These are phyloP conservation scores for Apiotrichum laibachii DNA, from an alignment of 1,284 basidiomycete species.

Conservation along the genomic window DNA sequence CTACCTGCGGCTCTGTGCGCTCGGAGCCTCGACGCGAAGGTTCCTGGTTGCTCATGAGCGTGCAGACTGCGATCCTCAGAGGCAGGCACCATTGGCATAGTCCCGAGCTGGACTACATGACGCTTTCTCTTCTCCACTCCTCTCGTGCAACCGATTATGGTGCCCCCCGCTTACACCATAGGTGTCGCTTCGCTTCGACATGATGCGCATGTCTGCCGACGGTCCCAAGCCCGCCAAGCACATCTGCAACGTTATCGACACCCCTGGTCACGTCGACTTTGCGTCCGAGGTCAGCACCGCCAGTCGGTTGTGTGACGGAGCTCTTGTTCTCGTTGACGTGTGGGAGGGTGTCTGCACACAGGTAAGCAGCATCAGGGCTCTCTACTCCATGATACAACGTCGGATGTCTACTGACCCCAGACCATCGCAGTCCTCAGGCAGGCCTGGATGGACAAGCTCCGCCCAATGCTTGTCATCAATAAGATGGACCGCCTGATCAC, in stretches of 20 bases:
- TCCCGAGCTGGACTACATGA: too few relatives aligned
- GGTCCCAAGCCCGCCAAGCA: slow-evolving; percentile 40
- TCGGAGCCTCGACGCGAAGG: too few relatives aligned
- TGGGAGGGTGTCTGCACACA: slow-evolving; percentile 99
- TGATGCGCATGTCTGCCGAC: slow-evolving; percentile 59
- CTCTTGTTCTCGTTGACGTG: slow-evolving; percentile 93
- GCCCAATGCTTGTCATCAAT: slow-evolving; percentile 93
- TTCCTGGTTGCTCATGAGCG: background rate
- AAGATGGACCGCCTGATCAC: slow-evolving; percentile 94
- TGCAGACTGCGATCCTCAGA: too few relatives aligned
- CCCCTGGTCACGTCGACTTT: slow-evolving; percentile 98
- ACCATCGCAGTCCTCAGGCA: slow-evolving; percentile 93
- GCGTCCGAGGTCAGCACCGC: slow-evolving; percentile 95
- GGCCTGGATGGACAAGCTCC: slow-evolving; percentile 86
- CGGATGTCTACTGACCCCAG: slow-evolving; percentile 53
- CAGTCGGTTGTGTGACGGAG: slow-evolving; percentile 89
- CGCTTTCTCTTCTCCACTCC: background rate
- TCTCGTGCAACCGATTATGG: background rate
- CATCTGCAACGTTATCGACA: slow-evolving; percentile 85
- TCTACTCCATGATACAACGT: too few relatives aligned
- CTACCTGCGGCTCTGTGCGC: too few relatives aligned
- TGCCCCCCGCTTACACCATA: slow-evolving; percentile 9
- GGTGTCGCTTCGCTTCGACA: slow-evolving; percentile 73
- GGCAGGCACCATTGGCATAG: background rate
- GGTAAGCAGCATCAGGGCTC: slow-evolving; percentile 54